A percentile compares a stretch with the other conserved stretches of the same genome.
Conservation (phyloP, 2,329 filamentous ascomycete species). For the Triangularia verruculosa region DNA sequence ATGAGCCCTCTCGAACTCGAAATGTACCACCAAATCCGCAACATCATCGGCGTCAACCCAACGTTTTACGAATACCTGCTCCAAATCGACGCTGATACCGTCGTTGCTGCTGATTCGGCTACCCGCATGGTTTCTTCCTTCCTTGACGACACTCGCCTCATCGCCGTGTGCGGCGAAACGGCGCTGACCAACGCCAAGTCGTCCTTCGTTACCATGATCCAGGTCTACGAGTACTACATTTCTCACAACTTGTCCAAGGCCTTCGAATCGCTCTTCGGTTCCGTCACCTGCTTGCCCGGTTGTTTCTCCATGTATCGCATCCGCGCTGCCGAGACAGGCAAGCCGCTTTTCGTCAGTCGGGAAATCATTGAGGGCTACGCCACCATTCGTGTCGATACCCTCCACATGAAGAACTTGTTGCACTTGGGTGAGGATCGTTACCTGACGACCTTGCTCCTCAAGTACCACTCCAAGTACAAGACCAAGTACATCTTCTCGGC, state of each 20-base stretch:
- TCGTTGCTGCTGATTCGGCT: slow-evolving; percentile 83
- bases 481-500: slow-evolving; percentile 94
- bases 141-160: slow-evolving; percentile 91
- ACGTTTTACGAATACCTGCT: slow-evolving; percentile 97
- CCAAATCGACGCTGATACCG: slow-evolving; percentile 95
- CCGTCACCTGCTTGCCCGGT: slow-evolving; percentile 94
- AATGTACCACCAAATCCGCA: slow-evolving; percentile 97
- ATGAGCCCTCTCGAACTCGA: slow-evolving; percentile 97
- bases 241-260: slow-evolving; percentile 96
- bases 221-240: slow-evolving; percentile 99
- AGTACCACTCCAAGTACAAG: slow-evolving; percentile 91
- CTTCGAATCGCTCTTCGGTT: slow-evolving; percentile 95
- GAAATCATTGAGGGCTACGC: slow-evolving; percentile 86
- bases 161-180: slow-evolving; percentile 95
- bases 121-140: slow-evolving; percentile 91
- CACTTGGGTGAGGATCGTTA: slow-evolving; percentile 98
- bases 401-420: slow-evolving; percentile 98
- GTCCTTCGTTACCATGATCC: slow-evolving; percentile 97
- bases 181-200: slow-evolving; percentile 88
- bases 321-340: slow-evolving; percentile 87
- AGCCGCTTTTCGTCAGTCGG: slow-evolving; percentile 91
- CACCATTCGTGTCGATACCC: slow-evolving; percentile 91
- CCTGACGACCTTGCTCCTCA: slow-evolving; percentile 88
- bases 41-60: slow-evolving; percentile 97
- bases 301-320: slow-evolving; percentile 99